A percentile compares a stretch with the other conserved stretches of the same genome.
Conservation (phyloP, 345 rosid species). For the Fremontodendron californicum region DNA sequence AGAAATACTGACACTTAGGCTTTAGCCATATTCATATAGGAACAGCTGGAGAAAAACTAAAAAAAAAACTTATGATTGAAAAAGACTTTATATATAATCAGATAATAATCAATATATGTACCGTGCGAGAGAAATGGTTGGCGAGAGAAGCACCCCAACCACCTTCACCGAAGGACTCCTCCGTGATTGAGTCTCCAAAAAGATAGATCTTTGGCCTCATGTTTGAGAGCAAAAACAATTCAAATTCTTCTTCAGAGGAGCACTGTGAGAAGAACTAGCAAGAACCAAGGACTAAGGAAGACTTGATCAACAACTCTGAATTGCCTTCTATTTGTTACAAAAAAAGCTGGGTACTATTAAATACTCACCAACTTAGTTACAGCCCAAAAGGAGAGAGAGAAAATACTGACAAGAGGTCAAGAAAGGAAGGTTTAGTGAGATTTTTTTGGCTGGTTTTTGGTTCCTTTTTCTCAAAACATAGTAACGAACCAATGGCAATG, state of each 20-base stretch:
- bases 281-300: background rate
- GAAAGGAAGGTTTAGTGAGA: background rate
- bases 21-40: no score
- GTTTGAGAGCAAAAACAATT: background rate
- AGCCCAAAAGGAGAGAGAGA: background rate
- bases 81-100: background rate
- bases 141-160: constrained; percentile 91
- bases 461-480: background rate
- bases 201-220: constrained; percentile 75
- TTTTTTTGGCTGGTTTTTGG: background rate
- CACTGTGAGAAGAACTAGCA: background rate
- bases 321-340: background rate
- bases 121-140: constrained; percentile 76
- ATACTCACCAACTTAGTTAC: constrained; percentile 7
- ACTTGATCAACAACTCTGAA: background rate
- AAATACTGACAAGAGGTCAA: background rate
- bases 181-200: constrained; percentile 94
- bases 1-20: background rate
- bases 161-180: constrained; percentile 56
- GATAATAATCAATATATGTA: constrained; percentile 3
- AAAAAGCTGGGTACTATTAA: background rate
- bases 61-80: background rate
- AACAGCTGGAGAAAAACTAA: background rate
- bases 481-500: background rate
- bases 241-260: background rate